Base-by-base conservation (phyloP, 2,329 filamentous ascomycete species). In the Epichloe baconii region DNA sequence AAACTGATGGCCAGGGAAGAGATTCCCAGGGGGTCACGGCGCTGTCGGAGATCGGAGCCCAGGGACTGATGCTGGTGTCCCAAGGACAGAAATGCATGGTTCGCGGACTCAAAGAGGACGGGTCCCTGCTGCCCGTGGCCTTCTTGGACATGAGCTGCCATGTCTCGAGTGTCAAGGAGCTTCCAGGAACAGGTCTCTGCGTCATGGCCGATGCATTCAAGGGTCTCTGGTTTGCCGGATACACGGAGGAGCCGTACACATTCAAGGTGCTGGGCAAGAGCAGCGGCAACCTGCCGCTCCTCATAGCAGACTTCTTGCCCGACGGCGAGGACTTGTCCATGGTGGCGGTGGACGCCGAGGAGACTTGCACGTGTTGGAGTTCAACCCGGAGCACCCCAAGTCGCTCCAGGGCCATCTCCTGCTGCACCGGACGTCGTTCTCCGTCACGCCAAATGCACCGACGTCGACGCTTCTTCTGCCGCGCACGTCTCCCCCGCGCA, bases 21-120 rank as follows among this genome's bases (percentile, higher is more conserved):
- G 48, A 89, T 97, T 26, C 78, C 80, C n/a, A 86, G 93, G 88
- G 88, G 4, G 88, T 98, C 23, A 95, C 91, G 14, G 86, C 88
- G 0, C 68, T 98, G 11, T 88, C 85, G 1, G 84, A 86, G 56
- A 84, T 95, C 50, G 91, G 87, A 42, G 88, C 83, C 0, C 89
- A 93, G 67, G 93, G 86, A 1, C 88, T 91, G 58, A 82, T 94
- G 75, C 83, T 93, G 55, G 86, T 86, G 41, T 89, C 90, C 0
- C 93, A 98, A 64, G 93, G 93, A 1, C 90, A 96, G 62, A 98
- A 98, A 68, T 91, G 89, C 65, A 94, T 98, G 86, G 89, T 98
- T 1, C 79, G 93, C 53, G 93, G 93, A 41, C 76, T 98, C 3
- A 96, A 96, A 65, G 93, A 98, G 66, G 93, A 98, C 63, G 88